Base-by-base conservation (phyloP, 23 red algal genomes). In the Gracilaria vermiculophylla region DNA sequence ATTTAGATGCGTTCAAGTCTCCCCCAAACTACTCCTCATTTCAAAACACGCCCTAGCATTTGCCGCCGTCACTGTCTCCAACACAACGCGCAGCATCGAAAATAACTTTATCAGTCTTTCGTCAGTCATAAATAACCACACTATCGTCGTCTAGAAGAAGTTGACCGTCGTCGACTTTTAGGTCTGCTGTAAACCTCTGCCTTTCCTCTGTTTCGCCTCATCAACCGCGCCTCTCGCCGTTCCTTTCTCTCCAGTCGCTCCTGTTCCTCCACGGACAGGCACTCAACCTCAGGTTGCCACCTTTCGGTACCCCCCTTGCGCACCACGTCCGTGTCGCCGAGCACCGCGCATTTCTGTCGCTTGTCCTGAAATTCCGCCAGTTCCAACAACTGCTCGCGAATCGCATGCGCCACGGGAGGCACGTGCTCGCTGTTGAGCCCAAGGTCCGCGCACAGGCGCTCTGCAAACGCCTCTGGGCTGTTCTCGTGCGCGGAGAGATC, bases 391-490 rank as follows among this genome's bases (percentile, higher is more conserved):
- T 98, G 95, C 47, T 98, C 95, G 20, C 95, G 71, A 40, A 98
- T 70, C 3, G 83, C 95, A 52, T 86, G 80, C 25, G 95, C 88
- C 32, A 98, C 78, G 21, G 83, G 83, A 2, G 95, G 60, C 17
- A 85, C 91, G 80, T 91, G 92, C 25, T 98, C 95, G 43, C 35
- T 51, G 32, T 55, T 66, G 11, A 98, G 77, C 11, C 95, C 95
- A 15, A 98, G 60, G 41, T 98, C 95, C 1, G 65, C 69, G 47
- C 95, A 90, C 11, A 98, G 61, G 31, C 41, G 33, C 57, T 87
- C 76, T 0, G 95, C 83, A 98, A 98, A 98, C 21, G 86, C 74
- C 36, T 98, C 95, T 0, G 95, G 95, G 49, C 79, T 80, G 83
- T 90, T 94, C 32, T 85, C 52, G 14, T 42, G 44, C 9, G 53